Evolutionary conservation across 257 asterid species (phyloP).

Genomic region (Handroanthus guayacan): DNA sequence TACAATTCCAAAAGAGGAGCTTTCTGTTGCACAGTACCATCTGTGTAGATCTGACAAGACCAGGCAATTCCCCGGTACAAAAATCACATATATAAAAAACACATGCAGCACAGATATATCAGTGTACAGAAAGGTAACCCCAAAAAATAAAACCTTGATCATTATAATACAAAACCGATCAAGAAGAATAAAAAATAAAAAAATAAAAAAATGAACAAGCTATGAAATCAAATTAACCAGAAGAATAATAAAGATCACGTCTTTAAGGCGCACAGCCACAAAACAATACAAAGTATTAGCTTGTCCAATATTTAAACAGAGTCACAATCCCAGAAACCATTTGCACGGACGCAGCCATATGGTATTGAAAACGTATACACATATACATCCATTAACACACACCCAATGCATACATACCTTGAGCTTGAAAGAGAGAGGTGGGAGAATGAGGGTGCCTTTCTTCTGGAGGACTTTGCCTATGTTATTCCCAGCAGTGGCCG

Average conservation of each 20-base stretch:
- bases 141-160: conserved; percentile 1
- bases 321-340: conserved; percentile 4
- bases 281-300: neutral
- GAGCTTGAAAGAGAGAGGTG: conserved; percentile 96
- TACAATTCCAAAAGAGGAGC: neutral
- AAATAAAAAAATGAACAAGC: too few relatives aligned
- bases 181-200: conserved; percentile 18
- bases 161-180: conserved; percentile 2
- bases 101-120: neutral
- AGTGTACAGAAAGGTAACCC: neutral
- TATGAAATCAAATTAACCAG: neutral
- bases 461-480: conserved; percentile 99
- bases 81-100: neutral
- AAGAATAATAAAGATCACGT: conserved; percentile 1
- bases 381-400: conserved; percentile 7
- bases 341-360: neutral
- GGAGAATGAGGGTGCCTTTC: conserved; percentile 97
- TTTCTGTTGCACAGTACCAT: conserved; percentile 14
- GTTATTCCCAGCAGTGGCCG: conserved; percentile 98
- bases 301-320: neutral
- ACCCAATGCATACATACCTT: conserved; percentile 56
- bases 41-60: neutral
- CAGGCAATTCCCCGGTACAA: neutral
- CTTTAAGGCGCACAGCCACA: neutral
- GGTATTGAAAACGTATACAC: neutral